Evolutionary conservation across 1,284 basidiomycete genomes (phyloP), one percentile per base, ranked within the genome.

Genomic region (Moniliophthora roreri): DNA sequence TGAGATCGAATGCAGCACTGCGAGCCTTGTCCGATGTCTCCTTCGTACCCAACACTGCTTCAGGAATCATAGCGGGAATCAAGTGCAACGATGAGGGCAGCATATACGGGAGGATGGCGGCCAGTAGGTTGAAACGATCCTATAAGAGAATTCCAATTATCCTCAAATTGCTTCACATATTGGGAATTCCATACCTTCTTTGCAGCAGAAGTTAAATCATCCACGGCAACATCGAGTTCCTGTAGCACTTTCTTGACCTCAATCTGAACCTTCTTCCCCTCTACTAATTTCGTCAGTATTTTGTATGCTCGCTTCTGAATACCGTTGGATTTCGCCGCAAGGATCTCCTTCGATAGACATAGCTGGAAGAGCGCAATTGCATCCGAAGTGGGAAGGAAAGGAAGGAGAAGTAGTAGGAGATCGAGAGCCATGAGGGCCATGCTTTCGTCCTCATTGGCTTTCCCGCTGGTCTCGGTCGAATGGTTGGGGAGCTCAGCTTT

Each of bases 251-350:
- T 63, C 59, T 85, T 81, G 13, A 80, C 78, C 52, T 86, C 78
- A 6, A 82, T 55, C 1, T 67, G 62, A 11, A 87, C 73, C 62
- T 87, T 87, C 1, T 75, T 77, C 44, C 74, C 75, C 64, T 89
- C 86, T 11, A 87, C 69, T 37, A 95, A 68, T 57, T 89, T 87
- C 41, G 89, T 80, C 4, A 99, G 76, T 18, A 93, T 84, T 64
- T 95, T 90, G 75, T 99, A 99, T 15, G 87, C 89, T 60, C 96
- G 93, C 73, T 99, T 99, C 74, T 99, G 97, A 1, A 98, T 85
- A 1, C 86, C 92, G 48, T 91, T 92, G 62, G 98, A 93, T 58
- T 77, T 80, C 64, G 84, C 85, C 41, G 78, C 80, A 1, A 93
- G 70, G 5, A 93, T 80, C 26, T 83, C 78, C 2, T 76, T 66